Base-by-base conservation (phyloP, 2,329 filamentous ascomycete species). In the Davidsoniella neocaledoniae region DNA sequence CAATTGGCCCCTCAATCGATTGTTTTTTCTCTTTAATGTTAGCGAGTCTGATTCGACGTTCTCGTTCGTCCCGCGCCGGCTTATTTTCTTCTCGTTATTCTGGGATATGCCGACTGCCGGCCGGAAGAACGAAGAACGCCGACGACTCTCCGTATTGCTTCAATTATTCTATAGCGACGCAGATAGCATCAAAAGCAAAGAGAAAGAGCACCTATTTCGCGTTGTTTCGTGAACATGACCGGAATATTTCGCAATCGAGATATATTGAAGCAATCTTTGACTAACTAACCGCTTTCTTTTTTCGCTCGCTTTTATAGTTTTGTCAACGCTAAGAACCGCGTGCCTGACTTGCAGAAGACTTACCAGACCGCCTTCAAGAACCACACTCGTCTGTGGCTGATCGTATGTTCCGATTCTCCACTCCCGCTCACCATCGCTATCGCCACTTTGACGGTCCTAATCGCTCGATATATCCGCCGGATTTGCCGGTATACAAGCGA, bases 311-410 rank as follows among this genome's bases (percentile, higher is more conserved):
- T 54, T 49, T 46, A 51, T 58, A 76, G 74, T 62, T 61, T 80
- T 62, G 57, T 86, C 69, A 71, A 84, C 74, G 79, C 80, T 65
- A 73, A 76, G 64, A 90, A 90, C 76, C 76, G 74, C 61, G 83
- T 88, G 60, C 81, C 82, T 51, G 60, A 82, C 63, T 74, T 82
- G 69, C 84, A 90, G 74, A 73, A 76, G 61, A 67, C 76, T 58
- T 86, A 85, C 72, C 83, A 87, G 70, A 69, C 73, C 57, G 79
- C 84, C 58, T 83, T 83, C 66, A 77, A 75, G 60, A 66, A 70
- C 55, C 76, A 80, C 64, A 70, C 78, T 57, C 78, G 84, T 60
- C 66, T 85, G 64, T 88, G 84, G 83, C 71, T 76, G 66, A 86
- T 87, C 68, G 83, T 88, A 74, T 64, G 81, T 72, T 40, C 43